Percentiles rank a stretch among this genome's conserved stretches.
Conservation (phyloP, 805 yeast genomes). For the Huiozyma sinensis region DNA sequence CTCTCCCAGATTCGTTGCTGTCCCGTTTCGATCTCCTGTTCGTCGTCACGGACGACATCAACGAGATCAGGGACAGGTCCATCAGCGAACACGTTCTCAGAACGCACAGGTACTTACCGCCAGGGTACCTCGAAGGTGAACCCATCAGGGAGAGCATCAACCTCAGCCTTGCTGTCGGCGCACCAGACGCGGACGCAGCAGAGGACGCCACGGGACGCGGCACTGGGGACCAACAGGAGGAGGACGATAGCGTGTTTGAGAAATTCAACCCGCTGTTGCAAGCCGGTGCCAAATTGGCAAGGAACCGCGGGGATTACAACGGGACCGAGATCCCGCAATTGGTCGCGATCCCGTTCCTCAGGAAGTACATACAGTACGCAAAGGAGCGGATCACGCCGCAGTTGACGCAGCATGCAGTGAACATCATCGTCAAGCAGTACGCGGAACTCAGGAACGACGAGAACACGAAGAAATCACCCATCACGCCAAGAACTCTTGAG, state of each 20-base stretch:
- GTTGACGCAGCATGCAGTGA: conserved; percentile 65
- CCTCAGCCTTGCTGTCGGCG: conserved; percentile 75
- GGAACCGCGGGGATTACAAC: conserved; percentile 26
- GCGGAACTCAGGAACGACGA: conserved; percentile 75
- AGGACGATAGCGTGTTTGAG: conserved; percentile 60
- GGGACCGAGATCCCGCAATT: conserved; percentile 34
- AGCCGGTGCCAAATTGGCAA: conserved; percentile 54
- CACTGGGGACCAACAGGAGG: conserved; percentile 28
- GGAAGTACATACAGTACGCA: conserved; percentile 89
- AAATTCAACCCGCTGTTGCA: conserved; percentile 74
- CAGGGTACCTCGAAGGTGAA: conserved; percentile 84
- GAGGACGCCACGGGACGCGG: conserved; percentile 23
- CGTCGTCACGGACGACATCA: conserved; percentile 91
- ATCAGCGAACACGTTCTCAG: conserved; percentile 91
- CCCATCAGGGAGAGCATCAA: conserved; percentile 74
- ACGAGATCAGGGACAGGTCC: conserved; percentile 71
- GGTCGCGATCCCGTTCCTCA: conserved; percentile 72
- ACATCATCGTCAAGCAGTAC: conserved; percentile 70
- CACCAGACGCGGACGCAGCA: conserved; percentile 35
- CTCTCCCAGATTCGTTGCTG: conserved; percentile 88
- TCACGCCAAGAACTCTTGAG: conserved; percentile 96
- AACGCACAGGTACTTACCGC: conserved; percentile 83
- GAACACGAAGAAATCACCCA: conserved; percentile 78
- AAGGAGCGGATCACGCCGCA: conserved; percentile 79
- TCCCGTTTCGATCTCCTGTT: conserved; percentile 95